These are phyloP conservation scores for Fonsecaea multimorphosa DNA, from an alignment of 2,329 filamentous ascomycete genomes.

Conservation along the genomic window DNA sequence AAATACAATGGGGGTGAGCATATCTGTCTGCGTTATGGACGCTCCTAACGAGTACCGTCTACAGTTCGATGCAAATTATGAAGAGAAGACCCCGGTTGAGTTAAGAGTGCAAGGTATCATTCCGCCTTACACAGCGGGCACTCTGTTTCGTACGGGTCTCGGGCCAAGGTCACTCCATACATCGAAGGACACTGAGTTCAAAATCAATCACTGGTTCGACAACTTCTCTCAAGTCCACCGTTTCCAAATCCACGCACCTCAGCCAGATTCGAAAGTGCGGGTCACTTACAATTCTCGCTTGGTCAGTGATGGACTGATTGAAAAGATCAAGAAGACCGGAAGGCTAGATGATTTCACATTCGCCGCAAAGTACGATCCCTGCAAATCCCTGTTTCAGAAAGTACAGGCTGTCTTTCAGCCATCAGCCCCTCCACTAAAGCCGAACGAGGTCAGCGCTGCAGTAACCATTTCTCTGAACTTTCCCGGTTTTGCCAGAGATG, in stretches of 20 bases:
- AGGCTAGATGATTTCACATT: constrained; percentile 66
- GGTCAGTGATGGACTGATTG: constrained; percentile 68
- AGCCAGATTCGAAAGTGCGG: constrained; percentile 44
- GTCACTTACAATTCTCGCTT: constrained; percentile 75
- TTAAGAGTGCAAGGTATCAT: constrained; percentile 70
- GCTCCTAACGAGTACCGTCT: constrained; percentile 10
- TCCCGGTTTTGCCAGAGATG: constrained; percentile 58
- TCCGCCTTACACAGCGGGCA: constrained; percentile 72
- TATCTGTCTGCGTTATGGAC: constrained; percentile 20
- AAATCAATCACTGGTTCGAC: constrained; percentile 80
- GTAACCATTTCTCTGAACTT: constrained; percentile 71
- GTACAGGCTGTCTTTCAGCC: constrained; percentile 66
- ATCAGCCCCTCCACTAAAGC: constrained; percentile 30
- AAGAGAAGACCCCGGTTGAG: constrained; percentile 69
- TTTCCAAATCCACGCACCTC: constrained; percentile 67
- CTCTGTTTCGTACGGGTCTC: constrained; percentile 76
- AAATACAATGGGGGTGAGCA: constrained; percentile 57
- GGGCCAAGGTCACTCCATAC: constrained; percentile 69
- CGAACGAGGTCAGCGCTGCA: constrained; percentile 62
- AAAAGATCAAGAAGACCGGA: constrained; percentile 66
- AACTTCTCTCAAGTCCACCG: constrained; percentile 70
- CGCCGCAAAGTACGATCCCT: constrained; percentile 74
- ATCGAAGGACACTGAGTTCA: constrained; percentile 62
- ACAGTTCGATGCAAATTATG: constrained; percentile 71
- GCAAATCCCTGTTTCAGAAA: constrained; percentile 74